A percentile compares a stretch with the other conserved stretches of the same genome.
phyloP scores from a whole-genome alignment of 768 basidiomycete genomes.

The Lactarius sanguifluus region DNA sequence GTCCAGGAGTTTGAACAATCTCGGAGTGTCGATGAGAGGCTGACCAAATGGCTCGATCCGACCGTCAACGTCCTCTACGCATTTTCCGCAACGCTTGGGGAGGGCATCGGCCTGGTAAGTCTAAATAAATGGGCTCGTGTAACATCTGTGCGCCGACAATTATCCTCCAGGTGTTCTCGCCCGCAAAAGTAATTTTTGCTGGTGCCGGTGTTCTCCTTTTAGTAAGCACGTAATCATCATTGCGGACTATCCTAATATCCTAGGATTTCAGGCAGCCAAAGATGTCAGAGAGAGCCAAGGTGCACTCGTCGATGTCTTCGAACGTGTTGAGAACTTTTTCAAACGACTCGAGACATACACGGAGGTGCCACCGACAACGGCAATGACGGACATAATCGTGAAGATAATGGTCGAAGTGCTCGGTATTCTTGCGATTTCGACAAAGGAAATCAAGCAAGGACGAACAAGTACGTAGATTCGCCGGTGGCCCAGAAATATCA shows the following conservation, averaged over 20 bases:
- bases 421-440: not conserved
- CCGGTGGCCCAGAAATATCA: not conserved
- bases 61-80: not conserved
- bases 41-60: not conserved
- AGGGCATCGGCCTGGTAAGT: too few species aligned
- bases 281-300: not conserved
- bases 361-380: not conserved
- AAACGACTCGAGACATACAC: constrained; percentile 1
- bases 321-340: not conserved
- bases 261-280: not conserved
- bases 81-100: not conserved
- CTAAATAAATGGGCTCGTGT: not conserved
- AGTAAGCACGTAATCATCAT: not conserved
- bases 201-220: not conserved
- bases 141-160: not conserved
- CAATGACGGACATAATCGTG: not conserved
- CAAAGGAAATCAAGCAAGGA: not conserved
- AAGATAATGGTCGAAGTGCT: not conserved
- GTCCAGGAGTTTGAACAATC: not conserved
- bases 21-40: not conserved
- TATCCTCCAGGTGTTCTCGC: not conserved
- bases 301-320: not conserved
- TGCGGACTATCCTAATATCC: not conserved
- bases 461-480: not conserved
- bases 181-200: not conserved